Conservation (phyloP, 2,329 filamentous ascomycete genomes). For the Chaetothyriales sp. region DNA sequence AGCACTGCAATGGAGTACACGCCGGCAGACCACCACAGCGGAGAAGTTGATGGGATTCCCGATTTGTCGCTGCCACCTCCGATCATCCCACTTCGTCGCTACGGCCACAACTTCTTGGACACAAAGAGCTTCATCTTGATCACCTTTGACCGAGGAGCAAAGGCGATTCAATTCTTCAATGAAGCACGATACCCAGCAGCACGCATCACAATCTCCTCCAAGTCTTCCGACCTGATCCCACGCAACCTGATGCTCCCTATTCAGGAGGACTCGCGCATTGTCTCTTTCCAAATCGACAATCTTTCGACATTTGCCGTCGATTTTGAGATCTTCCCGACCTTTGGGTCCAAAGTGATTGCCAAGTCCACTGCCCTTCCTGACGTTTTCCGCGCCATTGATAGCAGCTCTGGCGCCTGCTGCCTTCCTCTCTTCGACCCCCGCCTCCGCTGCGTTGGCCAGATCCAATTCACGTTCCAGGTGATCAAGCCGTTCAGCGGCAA, state of each 20-base stretch:
- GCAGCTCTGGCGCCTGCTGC: conserved; percentile 65
- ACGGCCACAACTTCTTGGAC: conserved; percentile 96
- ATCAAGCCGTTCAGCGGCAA: conserved; percentile 91
- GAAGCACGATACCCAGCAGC: conserved; percentile 92
- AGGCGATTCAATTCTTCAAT: conserved; percentile 89
- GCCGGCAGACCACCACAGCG: conserved; percentile 5
- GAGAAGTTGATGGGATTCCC: conserved; percentile 63
- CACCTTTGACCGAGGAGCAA: conserved; percentile 61
- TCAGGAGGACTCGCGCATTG: conserved; percentile 83
- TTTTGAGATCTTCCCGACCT: conserved; percentile 94
- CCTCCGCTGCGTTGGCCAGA: conserved; percentile 78
- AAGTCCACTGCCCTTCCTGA: conserved; percentile 84
- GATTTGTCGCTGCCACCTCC: conserved; percentile 83
- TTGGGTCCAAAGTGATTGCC: conserved; percentile 92
- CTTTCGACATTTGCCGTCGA: conserved; percentile 86
- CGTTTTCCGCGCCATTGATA: conserved; percentile 61
- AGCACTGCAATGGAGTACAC: conserved; percentile 13
- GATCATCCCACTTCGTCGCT: conserved; percentile 84
- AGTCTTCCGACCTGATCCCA: conserved; percentile 86
- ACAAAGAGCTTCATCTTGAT: conserved; percentile 94
- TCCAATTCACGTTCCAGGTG: conserved; percentile 86
- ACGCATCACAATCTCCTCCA: conserved; percentile 88
- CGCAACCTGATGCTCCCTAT: conserved; percentile 92
- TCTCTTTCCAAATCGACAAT: conserved; percentile 93
- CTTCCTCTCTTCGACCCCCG: conserved; percentile 86